Base-by-base conservation (phyloP, 192 early-diverging fungal species). In the Linnemannia hyalina region DNA sequence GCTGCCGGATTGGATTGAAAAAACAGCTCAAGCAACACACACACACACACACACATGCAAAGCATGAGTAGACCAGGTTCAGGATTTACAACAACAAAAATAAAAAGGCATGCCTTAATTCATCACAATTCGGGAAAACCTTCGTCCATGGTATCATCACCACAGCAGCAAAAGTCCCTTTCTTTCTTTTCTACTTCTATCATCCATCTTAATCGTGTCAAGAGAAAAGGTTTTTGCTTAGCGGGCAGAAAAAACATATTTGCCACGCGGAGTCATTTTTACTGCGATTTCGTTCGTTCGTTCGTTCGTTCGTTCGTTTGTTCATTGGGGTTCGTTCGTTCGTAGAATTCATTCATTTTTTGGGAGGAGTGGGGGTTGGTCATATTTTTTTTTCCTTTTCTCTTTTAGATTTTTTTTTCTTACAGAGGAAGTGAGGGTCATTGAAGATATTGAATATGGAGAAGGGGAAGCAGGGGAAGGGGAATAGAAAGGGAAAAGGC, bases 1-100 rank as follows among this genome's bases (percentile, higher is more conserved):
- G 46, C 76, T 6, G 70, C 76, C n/a, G 78, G 74, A 69, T 44
- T 75, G 47, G 80, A 85, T 60, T 69, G 69, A 77, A 76, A 76
- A 20, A 57, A 22, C 11, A 23, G 38, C 38, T 40, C 3, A 52
- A 70, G 29, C 8, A 70, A 23, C 20, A 52, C 38, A 57, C 13
- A 11, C 44, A 23, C 20, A 52, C 38, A 57, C 13, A 11, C 44
- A 23, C 60, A 32, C 6, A 35, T 13, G 29, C 32, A 29, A 49
- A 47, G 60, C 11, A 32, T 13, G 11, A 65, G 29, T 35, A 1
- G 9, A 57, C 6, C 29, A 65, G 35, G 35, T 0, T 35, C 9
- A 32, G 26, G 32, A 32, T 8, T 32, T 32, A 26, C 26, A 32
- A 32, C 26, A 32, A 15, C 15, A 52, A 52, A 52, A 20, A 4